Evolutionary conservation across 176 grass and related monocot genomes (phyloP).

Genomic region (Otatea glauca): DNA sequence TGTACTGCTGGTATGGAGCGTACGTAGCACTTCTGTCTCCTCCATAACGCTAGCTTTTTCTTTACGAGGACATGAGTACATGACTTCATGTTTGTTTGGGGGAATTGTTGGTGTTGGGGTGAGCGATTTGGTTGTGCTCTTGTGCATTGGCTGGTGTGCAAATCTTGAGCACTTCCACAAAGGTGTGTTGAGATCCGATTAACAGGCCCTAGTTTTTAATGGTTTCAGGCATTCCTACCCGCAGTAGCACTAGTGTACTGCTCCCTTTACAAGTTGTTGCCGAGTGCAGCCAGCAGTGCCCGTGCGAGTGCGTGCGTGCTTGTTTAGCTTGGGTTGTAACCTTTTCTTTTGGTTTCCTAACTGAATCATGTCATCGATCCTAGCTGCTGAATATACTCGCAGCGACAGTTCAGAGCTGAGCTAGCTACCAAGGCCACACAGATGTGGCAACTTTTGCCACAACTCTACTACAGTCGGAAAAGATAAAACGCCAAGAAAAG

Average conservation of each 20-base stretch:
- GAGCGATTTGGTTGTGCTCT: constrained; percentile 36
- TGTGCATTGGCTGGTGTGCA: constrained; percentile 48
- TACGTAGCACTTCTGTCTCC: constrained; percentile 11
- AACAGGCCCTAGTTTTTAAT: constrained; percentile 41
- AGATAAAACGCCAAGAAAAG: constrained; percentile 42
- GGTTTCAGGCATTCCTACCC: constrained; percentile 31
- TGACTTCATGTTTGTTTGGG: background rate
- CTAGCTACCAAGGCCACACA: background rate
- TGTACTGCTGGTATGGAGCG: background rate
- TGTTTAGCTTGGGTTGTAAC: constrained; percentile 15
- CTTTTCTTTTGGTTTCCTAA: constrained; percentile 43
- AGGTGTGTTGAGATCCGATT: constrained; percentile 47
- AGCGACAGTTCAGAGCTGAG: constrained; percentile 6
- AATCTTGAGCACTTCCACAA: constrained; percentile 37
- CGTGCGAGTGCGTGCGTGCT: background rate
- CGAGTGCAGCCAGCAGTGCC: background rate
- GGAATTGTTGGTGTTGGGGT: background rate
- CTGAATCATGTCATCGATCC: background rate
- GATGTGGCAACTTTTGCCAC: constrained; percentile 28
- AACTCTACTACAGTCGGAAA: constrained; percentile 38
- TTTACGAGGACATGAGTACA: background rate
- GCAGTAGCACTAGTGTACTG: background rate
- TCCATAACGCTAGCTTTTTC: background rate
- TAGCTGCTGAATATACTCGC: background rate
- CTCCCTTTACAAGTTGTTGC: constrained; percentile 22